Base-by-base conservation (phyloP, 495 filamentous ascomycete genomes). In the Penicillium bovifimosum region DNA sequence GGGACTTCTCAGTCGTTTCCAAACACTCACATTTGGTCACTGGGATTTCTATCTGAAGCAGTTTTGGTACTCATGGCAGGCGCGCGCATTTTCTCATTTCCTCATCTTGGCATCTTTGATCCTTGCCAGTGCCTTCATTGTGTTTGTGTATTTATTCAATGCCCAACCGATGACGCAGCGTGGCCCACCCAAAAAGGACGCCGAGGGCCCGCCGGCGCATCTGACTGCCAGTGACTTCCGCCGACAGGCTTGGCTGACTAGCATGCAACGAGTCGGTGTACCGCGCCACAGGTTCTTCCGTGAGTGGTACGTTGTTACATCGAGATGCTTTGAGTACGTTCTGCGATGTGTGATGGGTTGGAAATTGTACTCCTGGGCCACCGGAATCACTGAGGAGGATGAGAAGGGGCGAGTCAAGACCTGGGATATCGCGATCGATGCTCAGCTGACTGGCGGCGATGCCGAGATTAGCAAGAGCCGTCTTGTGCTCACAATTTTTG, bases 351-450 rank as follows among this genome's bases (percentile, higher is more conserved):
- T 89, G 0, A 79, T 96, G 55, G 91, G 91, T 28, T 81, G 82
- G 66, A 74, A 82, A 4, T 71, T 84, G 2, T 97, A 91, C 66
- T 82, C 89, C 39, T 76, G 82, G 61, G 68, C 91, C 16, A 90
- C 88, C 4, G 88, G 91, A 1, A 80, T 86, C 31, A 93, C 85
- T 10, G 83, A 87, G 58, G 90, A 96, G 44, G 83, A 95, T 58
- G 92, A 96, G 68, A 81, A 77, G 36, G 91, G 89, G 10, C 80
- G 92, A 26, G 80, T 95, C 55, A 96, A 95, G 71, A 90, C 91
- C 0, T 97, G 92, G 92, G 80, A 86, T 38, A 96, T 96, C 61
- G 92, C 92, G 29, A 80, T 96, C 42, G 92, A 97, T 69, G 91
- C 92, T 49, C 92, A 96, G 63, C 81, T 97, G 7, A 87, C 89